Evolutionary conservation across 345 rosid species (phyloP).

Genomic region (Citrus trifoliata): DNA sequence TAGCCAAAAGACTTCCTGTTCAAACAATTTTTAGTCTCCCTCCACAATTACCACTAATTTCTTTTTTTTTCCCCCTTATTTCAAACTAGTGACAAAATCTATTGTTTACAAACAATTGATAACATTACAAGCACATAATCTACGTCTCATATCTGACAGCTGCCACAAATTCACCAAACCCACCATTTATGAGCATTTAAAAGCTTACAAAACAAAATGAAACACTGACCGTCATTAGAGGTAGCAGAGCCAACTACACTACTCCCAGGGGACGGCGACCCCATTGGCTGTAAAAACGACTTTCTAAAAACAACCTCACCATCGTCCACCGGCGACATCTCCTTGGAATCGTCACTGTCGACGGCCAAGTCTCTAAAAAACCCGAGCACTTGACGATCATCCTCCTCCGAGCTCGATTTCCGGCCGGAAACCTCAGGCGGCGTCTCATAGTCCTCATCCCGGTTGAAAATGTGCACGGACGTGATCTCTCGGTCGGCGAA

Average conservation of each 20-base stretch:
- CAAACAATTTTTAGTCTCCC: neutral
- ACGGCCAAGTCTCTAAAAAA: slow-evolving; percentile 59
- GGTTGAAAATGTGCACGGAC: slow-evolving; percentile 81
- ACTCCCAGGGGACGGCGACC: slow-evolving; percentile 84
- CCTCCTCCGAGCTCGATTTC: slow-evolving; percentile 25
- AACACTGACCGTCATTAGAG: slow-evolving; percentile 61
- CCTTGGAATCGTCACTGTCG: slow-evolving; percentile 52
- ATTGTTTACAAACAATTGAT: neutral
- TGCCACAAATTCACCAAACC: neutral
- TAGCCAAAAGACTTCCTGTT: neutral
- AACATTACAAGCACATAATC: neutral
- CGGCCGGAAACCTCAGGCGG: slow-evolving; percentile 42
- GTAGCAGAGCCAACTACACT: slow-evolving; percentile 67
- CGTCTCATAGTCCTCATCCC: slow-evolving; percentile 87
- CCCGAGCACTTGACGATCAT: slow-evolving; percentile 32
- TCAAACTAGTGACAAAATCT: neutral
- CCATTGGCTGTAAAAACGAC: slow-evolving; percentile 54
- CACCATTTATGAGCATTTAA: neutral
- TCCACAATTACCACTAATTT: neutral
- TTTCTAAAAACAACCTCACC: slow-evolving; percentile 31
- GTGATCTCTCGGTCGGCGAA: slow-evolving; percentile 94
- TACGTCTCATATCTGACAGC: neutral
- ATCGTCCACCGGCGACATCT: slow-evolving; percentile 21
- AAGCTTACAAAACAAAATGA: neutral
- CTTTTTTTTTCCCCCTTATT: no score